A percentile compares a stretch with the other conserved stretches of the same genome.
These are phyloP conservation scores for Kwoniella dendrophila DNA, from an alignment of 768 basidiomycete genomes.

Conservation along the genomic window DNA sequence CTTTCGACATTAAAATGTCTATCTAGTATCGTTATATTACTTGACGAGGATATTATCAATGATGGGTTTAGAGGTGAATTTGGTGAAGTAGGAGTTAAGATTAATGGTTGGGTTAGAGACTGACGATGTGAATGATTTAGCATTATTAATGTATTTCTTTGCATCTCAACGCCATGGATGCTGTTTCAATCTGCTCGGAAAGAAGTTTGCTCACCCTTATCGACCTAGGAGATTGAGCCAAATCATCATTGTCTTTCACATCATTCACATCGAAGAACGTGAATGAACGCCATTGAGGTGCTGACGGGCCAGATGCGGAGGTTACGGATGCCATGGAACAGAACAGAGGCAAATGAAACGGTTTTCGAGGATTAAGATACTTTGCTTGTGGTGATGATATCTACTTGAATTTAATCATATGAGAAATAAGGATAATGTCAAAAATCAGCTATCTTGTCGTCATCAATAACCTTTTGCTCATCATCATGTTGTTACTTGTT, in stretches of 20 bases:
- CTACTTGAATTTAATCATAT: no score
- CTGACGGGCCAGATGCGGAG: constrained; percentile 22
- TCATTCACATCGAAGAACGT: constrained; percentile 79
- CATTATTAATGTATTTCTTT: neutral
- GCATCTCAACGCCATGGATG: neutral
- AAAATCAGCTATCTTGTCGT: constrained; percentile 56
- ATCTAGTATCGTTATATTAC: constrained; percentile 43
- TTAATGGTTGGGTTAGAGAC: constrained; percentile 41
- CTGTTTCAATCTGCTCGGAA: neutral
- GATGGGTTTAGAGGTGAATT: constrained; percentile 37
- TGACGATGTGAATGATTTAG: no score
- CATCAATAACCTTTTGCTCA: constrained; percentile 63
- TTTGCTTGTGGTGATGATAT: neutral
- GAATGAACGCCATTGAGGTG: constrained; percentile 79
- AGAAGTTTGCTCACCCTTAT: constrained; percentile 64
- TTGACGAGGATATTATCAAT: constrained; percentile 44
- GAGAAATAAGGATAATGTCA: no score
- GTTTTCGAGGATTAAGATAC: neutral
- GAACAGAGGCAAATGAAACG: neutral
- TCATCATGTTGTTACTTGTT: constrained; percentile 85
- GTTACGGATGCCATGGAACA: constrained; percentile 11
- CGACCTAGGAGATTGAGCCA: constrained; percentile 72
- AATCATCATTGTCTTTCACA: constrained; percentile 77
- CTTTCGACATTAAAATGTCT: constrained; percentile 36
- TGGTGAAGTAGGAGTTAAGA: constrained; percentile 44